These are phyloP conservation scores for Candolleomyces efflorescens DNA, from an alignment of 768 basidiomycete species.

Conservation along the genomic window DNA sequence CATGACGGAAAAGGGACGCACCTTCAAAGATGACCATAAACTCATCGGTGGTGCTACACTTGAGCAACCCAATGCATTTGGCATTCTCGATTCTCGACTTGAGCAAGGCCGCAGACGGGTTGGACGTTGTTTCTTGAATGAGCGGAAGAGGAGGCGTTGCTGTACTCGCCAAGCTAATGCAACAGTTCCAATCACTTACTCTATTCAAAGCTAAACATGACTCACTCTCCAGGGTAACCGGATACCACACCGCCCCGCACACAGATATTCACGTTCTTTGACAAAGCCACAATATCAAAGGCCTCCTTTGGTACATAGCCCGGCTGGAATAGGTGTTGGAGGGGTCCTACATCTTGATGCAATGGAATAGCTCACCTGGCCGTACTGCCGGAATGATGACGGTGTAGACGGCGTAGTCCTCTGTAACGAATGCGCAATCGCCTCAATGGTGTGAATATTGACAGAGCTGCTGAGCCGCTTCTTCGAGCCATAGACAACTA, in stretches of 20 bases:
- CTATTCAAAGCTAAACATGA: constrained; percentile 3
- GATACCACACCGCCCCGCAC: constrained; percentile 63
- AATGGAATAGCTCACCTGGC: constrained; percentile 47
- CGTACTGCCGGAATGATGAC: constrained; percentile 57
- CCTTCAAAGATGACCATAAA: constrained; percentile 74
- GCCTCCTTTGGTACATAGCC: constrained; percentile 72
- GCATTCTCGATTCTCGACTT: constrained; percentile 54
- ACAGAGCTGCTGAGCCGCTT: constrained; percentile 51
- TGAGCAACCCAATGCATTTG: constrained; percentile 64
- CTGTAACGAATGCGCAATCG: constrained; percentile 35
- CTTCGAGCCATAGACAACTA: constrained; percentile 71
- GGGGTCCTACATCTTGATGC: neutral
- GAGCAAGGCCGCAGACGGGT: constrained; percentile 42
- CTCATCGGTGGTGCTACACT: constrained; percentile 46
- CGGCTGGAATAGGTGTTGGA: constrained; percentile 33
- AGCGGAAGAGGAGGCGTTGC: constrained; percentile 55
- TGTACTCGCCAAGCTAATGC: constrained; percentile 36
- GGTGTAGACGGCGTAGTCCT: constrained; percentile 22
- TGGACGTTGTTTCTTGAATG: constrained; percentile 36
- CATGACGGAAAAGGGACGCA: constrained; percentile 25
- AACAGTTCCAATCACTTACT: neutral
- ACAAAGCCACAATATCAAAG: constrained; percentile 52
- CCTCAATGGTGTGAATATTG: constrained; percentile 57
- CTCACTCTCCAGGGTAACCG: constrained; percentile 65
- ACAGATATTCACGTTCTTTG: constrained; percentile 62